Conservation (phyloP, 768 basidiomycete species). For the Lentinula aciculospora region DNA sequence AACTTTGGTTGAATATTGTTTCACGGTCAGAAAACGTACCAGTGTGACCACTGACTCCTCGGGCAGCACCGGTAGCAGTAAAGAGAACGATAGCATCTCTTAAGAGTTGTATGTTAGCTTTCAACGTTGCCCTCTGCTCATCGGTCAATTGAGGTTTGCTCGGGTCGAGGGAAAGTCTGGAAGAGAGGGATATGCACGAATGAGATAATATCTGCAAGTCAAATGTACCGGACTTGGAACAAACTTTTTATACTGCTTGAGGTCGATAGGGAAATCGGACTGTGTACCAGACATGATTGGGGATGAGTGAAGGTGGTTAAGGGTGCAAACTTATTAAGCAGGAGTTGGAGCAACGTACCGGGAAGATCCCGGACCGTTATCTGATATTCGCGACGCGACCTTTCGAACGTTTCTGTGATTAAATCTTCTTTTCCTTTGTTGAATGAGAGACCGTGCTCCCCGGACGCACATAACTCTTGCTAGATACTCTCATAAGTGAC, state of each 20-base stretch:
- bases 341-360: background rate
- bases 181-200: constrained; percentile 7
- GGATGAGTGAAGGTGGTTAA: background rate
- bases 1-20: background rate
- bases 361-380: background rate
- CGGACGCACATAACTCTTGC: no score
- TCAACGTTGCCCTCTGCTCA: constrained; percentile 56
- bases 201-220: constrained; percentile 5
- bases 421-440: background rate
- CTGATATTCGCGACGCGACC: background rate
- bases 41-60: constrained; percentile 85
- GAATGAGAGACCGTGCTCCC: no score
- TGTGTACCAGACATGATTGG: constrained; percentile 34
- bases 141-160: constrained; percentile 51
- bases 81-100: constrained; percentile 85
- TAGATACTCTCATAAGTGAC: no score
- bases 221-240: constrained; percentile 7
- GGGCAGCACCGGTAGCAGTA: constrained; percentile 79
- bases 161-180: constrained; percentile 70
- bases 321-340: background rate
- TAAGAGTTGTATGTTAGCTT: constrained; percentile 71
- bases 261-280: constrained; percentile 69
- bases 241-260: constrained; percentile 71
- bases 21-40: constrained; percentile 29
- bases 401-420: background rate